phyloP scores from a whole-genome alignment of 129 eudicot genomes.

The Flaveria ramosissima region DNA sequence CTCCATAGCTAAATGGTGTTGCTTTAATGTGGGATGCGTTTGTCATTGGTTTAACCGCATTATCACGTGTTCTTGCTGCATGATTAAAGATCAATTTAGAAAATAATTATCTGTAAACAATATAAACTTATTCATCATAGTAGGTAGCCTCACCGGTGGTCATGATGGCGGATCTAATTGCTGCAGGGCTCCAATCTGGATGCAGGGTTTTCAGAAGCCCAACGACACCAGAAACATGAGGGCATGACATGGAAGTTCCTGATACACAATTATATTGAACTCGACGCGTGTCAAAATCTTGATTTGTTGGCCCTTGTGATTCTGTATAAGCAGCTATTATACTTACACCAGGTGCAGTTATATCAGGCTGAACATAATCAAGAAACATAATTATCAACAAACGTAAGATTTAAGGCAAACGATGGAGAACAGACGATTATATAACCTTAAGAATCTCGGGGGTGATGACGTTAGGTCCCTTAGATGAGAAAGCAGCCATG shows the following conservation, averaged over 20 bases:
- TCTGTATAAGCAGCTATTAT: slow-evolving; percentile 81
- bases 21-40: slow-evolving; percentile 50
- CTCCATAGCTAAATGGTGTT: slow-evolving; percentile 66
- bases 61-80: slow-evolving; percentile 64
- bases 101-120: neutral
- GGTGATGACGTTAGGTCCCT: slow-evolving; percentile 62
- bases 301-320: slow-evolving; percentile 78
- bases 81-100: neutral
- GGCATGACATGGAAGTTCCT: slow-evolving; percentile 98
- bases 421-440: neutral
- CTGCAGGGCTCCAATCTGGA: slow-evolving; percentile 95
- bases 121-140: neutral
- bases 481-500: slow-evolving; percentile 89
- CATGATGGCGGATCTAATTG: slow-evolving; percentile 57
- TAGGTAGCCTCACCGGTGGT: neutral
- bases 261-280: slow-evolving; percentile 60
- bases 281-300: slow-evolving; percentile 66
- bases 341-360: slow-evolving; percentile 93
- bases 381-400: slow-evolving; percentile 14
- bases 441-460: slow-evolving; percentile 75
- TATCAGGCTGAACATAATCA: slow-evolving; percentile 58
- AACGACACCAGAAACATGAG: slow-evolving; percentile 84
- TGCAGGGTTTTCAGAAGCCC: slow-evolving; percentile 85
- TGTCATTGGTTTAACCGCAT: slow-evolving; percentile 45
- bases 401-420: neutral